Conservation (phyloP, 257 asterid species). For the Voacanga thouarsii region DNA sequence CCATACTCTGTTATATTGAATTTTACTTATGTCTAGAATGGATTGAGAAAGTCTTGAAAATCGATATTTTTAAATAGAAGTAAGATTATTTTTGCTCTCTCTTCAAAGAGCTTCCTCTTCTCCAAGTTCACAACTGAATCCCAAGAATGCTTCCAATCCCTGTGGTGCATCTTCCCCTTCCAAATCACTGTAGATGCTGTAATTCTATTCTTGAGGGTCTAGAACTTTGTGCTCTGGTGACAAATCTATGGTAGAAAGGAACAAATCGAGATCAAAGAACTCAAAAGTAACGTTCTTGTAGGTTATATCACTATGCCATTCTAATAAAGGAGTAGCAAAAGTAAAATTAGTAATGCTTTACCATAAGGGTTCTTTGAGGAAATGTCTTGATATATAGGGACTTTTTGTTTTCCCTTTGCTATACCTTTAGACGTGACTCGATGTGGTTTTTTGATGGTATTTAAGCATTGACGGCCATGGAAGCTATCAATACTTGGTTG, state of each 20-base stretch:
- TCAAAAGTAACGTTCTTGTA: constrained; percentile 68
- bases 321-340: constrained; percentile 26
- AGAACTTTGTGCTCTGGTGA: constrained; percentile 78
- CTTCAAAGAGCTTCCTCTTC: constrained; percentile 85
- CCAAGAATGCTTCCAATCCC: constrained; percentile 67
- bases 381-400: background rate
- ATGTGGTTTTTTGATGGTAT: constrained; percentile 71
- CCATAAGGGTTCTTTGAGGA: background rate
- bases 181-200: constrained; percentile 89
- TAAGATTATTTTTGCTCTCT: constrained; percentile 70
- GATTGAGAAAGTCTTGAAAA: constrained; percentile 86
- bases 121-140: constrained; percentile 68
- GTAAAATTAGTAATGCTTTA: background rate
- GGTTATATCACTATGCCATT: constrained; percentile 79
- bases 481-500: constrained; percentile 74
- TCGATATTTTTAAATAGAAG: constrained; percentile 51
- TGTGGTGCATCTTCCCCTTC: constrained; percentile 68
- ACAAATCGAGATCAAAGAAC: constrained; percentile 62
- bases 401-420: background rate
- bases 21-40: constrained; percentile 81
- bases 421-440: constrained; percentile 81
- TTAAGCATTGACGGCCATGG: constrained; percentile 90
- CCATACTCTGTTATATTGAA: constrained; percentile 64
- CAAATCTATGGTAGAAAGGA: constrained; percentile 65
- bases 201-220: constrained; percentile 78